Evolutionary conservation across 352 stramenopile genomes (phyloP).

Genomic region (Elongisporangium undulatum): DNA sequence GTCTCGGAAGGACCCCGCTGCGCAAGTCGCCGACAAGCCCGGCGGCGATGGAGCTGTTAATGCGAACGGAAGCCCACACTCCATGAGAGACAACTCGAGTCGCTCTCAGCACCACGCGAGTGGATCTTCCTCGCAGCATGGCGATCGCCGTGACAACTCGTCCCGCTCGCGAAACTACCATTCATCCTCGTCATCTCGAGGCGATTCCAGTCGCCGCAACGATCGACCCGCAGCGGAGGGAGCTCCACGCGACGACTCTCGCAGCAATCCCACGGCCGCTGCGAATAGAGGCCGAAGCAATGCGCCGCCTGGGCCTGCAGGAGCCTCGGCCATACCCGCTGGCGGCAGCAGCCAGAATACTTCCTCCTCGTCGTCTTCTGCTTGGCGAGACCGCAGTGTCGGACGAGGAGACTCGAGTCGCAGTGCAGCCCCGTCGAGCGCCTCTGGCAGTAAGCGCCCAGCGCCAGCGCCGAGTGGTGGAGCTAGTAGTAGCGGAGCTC

Average conservation of each 20-base stretch:
- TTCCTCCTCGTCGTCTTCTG: slow-evolving; percentile 2
- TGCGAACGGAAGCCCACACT: slow-evolving; percentile 21
- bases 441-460: background rate
- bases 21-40: slow-evolving; percentile 11
- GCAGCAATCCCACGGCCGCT: slow-evolving; percentile 3
- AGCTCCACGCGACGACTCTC: slow-evolving; percentile 2
- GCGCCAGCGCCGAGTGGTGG: slow-evolving; percentile 10
- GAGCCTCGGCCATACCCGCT: background rate
- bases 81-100: slow-evolving; percentile 24
- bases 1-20: slow-evolving; percentile 39
- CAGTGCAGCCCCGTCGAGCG: slow-evolving; percentile 9
- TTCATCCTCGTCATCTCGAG: slow-evolving; percentile 19
- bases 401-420: slow-evolving; percentile 13
- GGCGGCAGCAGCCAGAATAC: slow-evolving; percentile 6
- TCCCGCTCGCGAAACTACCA: slow-evolving; percentile 48
- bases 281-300: slow-evolving; percentile 4
- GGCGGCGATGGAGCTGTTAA: slow-evolving; percentile 9
- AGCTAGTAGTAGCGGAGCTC: slow-evolving; percentile 1
- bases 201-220: slow-evolving; percentile 34
- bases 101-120: slow-evolving; percentile 10
- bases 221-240: slow-evolving; percentile 17
- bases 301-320: background rate
- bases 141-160: slow-evolving; percentile 18
- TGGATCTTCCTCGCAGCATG: slow-evolving; percentile 25
- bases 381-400: slow-evolving; percentile 44